A percentile compares a stretch with the other conserved stretches of the same genome.
Evolutionary conservation across 371 early-diverging fungal species (phyloP).

Genomic region (Lichtheimia corymbifera): DNA sequence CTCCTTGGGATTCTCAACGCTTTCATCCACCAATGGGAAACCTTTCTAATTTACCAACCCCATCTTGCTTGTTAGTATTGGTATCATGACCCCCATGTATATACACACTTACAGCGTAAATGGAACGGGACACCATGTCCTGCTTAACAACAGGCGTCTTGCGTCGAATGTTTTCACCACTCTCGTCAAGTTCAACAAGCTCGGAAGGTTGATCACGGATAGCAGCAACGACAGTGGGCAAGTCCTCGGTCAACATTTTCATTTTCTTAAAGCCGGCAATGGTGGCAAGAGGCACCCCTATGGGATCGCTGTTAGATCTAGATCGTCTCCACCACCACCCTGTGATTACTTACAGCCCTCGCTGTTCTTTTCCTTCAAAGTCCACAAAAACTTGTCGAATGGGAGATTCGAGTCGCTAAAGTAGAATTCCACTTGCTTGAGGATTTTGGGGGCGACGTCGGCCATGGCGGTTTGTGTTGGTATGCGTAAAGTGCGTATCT

Average conservation of each 20-base stretch:
- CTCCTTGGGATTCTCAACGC: constrained; percentile 30
- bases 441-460: constrained; percentile 43
- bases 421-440: constrained; percentile 79
- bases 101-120: constrained; percentile 54
- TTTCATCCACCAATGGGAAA: constrained; percentile 45
- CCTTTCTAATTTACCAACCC: constrained; percentile 49
- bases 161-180: constrained; percentile 60
- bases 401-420: constrained; percentile 79
- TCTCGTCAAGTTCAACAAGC: constrained; percentile 62
- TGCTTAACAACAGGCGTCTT: constrained; percentile 48
- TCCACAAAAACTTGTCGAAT: constrained; percentile 69
- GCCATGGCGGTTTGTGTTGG: neutral
- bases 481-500: neutral
- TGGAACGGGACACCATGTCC: constrained; percentile 50
- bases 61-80: neutral
- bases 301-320: neutral
- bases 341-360: constrained; percentile 54
- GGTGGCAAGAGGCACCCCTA: constrained; percentile 56
- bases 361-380: constrained; percentile 47
- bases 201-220: constrained; percentile 52
- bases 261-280: constrained; percentile 74
- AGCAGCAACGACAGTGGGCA: constrained; percentile 54
- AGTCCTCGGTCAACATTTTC: constrained; percentile 58
- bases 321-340: neutral
- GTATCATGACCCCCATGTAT: neutral